Base-by-base conservation (phyloP, 169 alveolate genomes). In the Fabrea salina region DNA sequence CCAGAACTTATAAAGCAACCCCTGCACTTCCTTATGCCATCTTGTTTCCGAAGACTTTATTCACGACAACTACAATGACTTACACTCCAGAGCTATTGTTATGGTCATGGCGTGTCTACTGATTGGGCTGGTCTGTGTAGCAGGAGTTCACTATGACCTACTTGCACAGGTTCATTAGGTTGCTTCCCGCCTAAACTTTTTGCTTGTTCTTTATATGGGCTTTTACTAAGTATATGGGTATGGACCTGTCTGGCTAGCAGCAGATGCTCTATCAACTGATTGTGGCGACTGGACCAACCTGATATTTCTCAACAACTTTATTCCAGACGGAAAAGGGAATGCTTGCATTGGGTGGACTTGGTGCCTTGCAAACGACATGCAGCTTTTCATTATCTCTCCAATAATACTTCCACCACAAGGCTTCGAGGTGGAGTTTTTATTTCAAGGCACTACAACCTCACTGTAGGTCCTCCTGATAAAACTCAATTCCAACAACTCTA, bases 201-300 rank as follows among this genome's bases (percentile, higher is more conserved):
- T 22, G 44, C 16, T 5, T 89, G 35, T 47, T 78, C 4, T 75
- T 89, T 57, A 67, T 27, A 11, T 54, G 83, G 79, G 59, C 43
- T 25, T n/a, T 83, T 16, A 22, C 58, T 27, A 71, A 70, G 25
- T 77, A 81, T 54, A 25, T 79, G 94, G 92, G 37, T 35, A 35
- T 35, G 94, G 94, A 0, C 94, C 94, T 4, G 39, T 85, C 1
- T 89, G 89, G 89, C 39, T 32, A 30, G 11, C 44, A 7, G 40
- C 27, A 11, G 71, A 58, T 32, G n/a, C n/a, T 6, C 58, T 49
- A 44, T 76, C 25, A 22, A 64, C 49, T 5, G 86, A 66, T 7
- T 88, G 93, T 75, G 79, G 80, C 58, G 83, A 90, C 90, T 89
- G 92, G 92, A 68, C 86, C 11, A 75, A 80, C 58, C 11, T 75